These are phyloP conservation scores for Lactarius hatsudake DNA, from an alignment of 768 basidiomycete species.

Conservation along the genomic window DNA sequence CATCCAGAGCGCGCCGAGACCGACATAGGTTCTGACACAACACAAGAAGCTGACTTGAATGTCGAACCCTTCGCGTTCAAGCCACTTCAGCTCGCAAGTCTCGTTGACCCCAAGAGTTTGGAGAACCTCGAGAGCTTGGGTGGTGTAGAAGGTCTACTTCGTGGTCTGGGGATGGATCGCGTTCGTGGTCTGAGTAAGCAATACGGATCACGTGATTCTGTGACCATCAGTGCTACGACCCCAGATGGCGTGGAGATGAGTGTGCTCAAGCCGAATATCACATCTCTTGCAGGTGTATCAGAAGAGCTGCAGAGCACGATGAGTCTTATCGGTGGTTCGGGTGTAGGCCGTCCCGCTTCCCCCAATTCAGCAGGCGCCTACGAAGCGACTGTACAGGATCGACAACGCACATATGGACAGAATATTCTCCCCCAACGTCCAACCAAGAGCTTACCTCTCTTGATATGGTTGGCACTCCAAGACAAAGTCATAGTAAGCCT, in stretches of 20 bases:
- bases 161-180: slow-evolving; percentile 68
- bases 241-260: too few relatives aligned
- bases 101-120: slow-evolving; percentile 87
- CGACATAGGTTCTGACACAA: too few relatives aligned
- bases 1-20: neutral
- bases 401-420: slow-evolving; percentile 48
- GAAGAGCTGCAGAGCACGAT: too few relatives aligned
- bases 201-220: neutral
- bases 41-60: slow-evolving; percentile 36
- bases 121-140: slow-evolving; percentile 67
- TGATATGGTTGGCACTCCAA: slow-evolving; percentile 62
- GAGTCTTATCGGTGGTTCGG: neutral
- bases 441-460: slow-evolving; percentile 45
- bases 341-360: neutral
- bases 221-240: too few relatives aligned
- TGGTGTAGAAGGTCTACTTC: slow-evolving; percentile 64
- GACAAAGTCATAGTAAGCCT: slow-evolving; percentile 59
- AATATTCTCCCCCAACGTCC: slow-evolving; percentile 50
- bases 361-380: neutral
- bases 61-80: slow-evolving; percentile 71
- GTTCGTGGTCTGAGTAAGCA: slow-evolving; percentile 42
- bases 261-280: too few relatives aligned
- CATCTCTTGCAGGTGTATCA: too few relatives aligned
- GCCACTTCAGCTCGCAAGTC: slow-evolving; percentile 66
- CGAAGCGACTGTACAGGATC: slow-evolving; percentile 39